Evolutionary conservation across 208 protist species (phyloP).

Genomic region (Acanthamoeba polyphaga): DNA sequence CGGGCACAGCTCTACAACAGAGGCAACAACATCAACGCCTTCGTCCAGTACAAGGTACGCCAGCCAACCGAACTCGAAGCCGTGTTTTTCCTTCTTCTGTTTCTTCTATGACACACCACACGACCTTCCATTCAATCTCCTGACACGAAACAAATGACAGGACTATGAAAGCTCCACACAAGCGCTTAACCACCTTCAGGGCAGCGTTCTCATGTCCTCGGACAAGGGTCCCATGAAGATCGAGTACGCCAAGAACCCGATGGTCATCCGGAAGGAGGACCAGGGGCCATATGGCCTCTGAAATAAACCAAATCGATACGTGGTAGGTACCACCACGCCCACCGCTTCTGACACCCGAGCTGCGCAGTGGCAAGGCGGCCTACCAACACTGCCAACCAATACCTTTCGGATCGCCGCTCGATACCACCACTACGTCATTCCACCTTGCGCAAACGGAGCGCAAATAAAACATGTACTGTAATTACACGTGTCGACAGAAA

Average conservation of each 20-base stretch:
- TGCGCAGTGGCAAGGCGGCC: too few species aligned
- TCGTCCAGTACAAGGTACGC: constrained; percentile 54
- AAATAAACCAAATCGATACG: background rate
- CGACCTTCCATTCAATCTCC: background rate
- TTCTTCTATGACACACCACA: too few species aligned
- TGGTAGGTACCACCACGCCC: background rate
- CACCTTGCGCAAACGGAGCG: too few species aligned
- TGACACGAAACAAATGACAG: background rate
- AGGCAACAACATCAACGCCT: constrained; percentile 30
- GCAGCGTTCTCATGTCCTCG: background rate
- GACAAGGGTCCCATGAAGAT: constrained; percentile 61
- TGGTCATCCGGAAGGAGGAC: constrained; percentile 62
- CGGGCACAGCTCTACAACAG: constrained; percentile 64
- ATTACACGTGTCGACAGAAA: too few species aligned
- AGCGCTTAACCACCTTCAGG: constrained; percentile 20
- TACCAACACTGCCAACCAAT: background rate
- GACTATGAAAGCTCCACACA: constrained; percentile 37
- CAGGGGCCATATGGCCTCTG: background rate
- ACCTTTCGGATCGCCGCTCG: too few species aligned
- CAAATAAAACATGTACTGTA: too few species aligned
- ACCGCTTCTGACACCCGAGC: too few species aligned
- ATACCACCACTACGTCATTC: too few species aligned
- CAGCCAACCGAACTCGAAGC: background rate
- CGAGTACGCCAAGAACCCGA: constrained; percentile 64
- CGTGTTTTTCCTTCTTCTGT: too few species aligned